These are phyloP conservation scores for Eutrema heterophyllum DNA, from an alignment of 345 rosid genomes.

Conservation along the genomic window DNA sequence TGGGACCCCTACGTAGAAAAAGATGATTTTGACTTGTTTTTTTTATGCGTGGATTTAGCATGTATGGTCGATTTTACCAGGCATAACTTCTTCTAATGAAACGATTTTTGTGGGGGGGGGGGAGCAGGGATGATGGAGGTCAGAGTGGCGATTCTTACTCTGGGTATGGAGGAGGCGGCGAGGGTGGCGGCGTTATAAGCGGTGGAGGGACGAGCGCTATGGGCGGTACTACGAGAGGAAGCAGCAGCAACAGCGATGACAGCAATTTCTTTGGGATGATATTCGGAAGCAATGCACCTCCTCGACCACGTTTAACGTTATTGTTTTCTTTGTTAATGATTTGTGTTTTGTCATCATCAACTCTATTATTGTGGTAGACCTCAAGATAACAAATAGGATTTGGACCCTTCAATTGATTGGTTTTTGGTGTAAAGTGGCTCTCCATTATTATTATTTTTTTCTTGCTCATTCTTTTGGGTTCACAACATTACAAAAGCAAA, in stretches of 20 bases:
- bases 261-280: conserved; percentile 25
- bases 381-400: conserved; percentile 27
- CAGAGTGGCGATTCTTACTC: conserved; percentile 18
- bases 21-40: conserved; percentile 8
- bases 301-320: conserved; percentile 12
- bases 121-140: conserved; percentile 29
- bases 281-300: conserved; percentile 29
- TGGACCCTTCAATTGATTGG: conserved; percentile 25
- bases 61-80: background rate
- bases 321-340: conserved; percentile 20
- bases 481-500: background rate
- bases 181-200: background rate
- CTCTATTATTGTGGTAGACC: conserved; percentile 31
- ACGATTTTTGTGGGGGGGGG: background rate
- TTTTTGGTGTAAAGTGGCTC: conserved; percentile 20
- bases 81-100: background rate
- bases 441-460: background rate
- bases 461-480: background rate
- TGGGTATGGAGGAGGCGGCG: background rate
- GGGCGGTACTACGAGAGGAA: conserved; percentile 23
- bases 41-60: background rate
- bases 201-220: background rate
- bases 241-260: conserved; percentile 5
- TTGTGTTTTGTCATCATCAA: conserved; percentile 25
- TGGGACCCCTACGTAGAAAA: conserved; percentile 15